Percentiles rank a stretch among this genome's conserved stretches.
Conservation (phyloP, 2,329 filamentous ascomycete genomes). For the Thielaviopsis euricoi region DNA sequence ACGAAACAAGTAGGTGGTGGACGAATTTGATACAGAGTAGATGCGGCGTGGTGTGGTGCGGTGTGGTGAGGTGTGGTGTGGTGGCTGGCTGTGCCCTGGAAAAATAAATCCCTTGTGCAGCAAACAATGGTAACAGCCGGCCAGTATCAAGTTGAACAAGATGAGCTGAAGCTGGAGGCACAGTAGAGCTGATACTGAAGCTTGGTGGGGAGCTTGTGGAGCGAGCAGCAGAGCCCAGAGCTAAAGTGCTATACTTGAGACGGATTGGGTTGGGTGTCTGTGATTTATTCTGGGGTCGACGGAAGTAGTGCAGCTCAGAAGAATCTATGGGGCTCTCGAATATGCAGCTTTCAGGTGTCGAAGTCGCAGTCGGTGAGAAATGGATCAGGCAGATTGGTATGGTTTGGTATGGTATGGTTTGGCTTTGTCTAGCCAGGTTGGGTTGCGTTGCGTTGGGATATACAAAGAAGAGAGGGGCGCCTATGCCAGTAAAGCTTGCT, state of each 20-base stretch:
- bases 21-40: background rate
- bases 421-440: background rate
- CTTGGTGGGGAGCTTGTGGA: background rate
- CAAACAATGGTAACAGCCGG: background rate
- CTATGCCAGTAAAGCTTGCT: too few relatives aligned
- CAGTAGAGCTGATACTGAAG: background rate
- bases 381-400: background rate
- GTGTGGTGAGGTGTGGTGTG: background rate
- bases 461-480: background rate
- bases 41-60: background rate
- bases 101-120: background rate
- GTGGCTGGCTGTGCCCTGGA: background rate
- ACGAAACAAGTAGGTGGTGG: background rate
- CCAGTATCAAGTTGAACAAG: too few relatives aligned
- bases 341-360: background rate
- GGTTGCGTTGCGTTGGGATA: background rate
- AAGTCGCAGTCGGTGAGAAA: background rate
- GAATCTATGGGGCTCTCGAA: background rate
- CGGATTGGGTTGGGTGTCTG: too few relatives aligned
- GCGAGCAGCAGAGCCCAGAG: background rate
- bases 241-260: background rate
- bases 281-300: background rate
- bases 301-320: background rate
- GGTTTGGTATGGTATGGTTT: too few relatives aligned
- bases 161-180: background rate